Percentiles rank a stretch among this genome's conserved stretches.
Conservation (phyloP, 148 eudicot species). For the Spergularia marina region DNA sequence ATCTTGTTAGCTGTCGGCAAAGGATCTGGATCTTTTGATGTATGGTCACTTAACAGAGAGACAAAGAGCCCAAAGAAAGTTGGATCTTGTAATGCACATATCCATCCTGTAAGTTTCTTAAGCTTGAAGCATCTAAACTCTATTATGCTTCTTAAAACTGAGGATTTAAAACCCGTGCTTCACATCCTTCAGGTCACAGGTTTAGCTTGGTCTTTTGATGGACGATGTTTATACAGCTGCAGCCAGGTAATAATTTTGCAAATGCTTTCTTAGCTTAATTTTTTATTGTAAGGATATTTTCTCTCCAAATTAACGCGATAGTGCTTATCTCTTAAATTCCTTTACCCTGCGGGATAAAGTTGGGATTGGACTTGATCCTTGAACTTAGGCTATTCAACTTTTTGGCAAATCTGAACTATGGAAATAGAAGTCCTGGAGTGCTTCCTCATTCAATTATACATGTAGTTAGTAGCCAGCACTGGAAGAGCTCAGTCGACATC, state of each 20-base stretch:
- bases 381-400: not conserved
- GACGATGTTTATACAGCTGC: slow-evolving; percentile 80
- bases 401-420: not conserved
- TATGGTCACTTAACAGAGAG: slow-evolving; percentile 48
- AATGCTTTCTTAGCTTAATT: not conserved
- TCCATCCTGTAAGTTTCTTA: slow-evolving; percentile 58
- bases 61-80: slow-evolving; percentile 38
- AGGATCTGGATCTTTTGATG: slow-evolving; percentile 88
- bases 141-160: too few relatives aligned
- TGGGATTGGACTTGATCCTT: not conserved
- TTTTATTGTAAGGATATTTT: not conserved
- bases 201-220: slow-evolving; percentile 86
- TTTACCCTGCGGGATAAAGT: not conserved
- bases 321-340: not conserved
- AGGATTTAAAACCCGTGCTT: slow-evolving; percentile 18
- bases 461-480: not conserved
- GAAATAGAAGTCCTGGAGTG: not conserved
- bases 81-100: slow-evolving; percentile 60
- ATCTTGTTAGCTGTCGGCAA: slow-evolving; percentile 73
- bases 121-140: too few relatives aligned
- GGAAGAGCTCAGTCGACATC: not conserved
- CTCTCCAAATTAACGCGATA: too few relatives aligned
- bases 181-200: slow-evolving; percentile 64
- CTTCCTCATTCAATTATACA: not conserved
- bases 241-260: slow-evolving; percentile 59